These are phyloP conservation scores for Termitomyces sp. DNA, from an alignment of 768 basidiomycete species.

Conservation along the genomic window DNA sequence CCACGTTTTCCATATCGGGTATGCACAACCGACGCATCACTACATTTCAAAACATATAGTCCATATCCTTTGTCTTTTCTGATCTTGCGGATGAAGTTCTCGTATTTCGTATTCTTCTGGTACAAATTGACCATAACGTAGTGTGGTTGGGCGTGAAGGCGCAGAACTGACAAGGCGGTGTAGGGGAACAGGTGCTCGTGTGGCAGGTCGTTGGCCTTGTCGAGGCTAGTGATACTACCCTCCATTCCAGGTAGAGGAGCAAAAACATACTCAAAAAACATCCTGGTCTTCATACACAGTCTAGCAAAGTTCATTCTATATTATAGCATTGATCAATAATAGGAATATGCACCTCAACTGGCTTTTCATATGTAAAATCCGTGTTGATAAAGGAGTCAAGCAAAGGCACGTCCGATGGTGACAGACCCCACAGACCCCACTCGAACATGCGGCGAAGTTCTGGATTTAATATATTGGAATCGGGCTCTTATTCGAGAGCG, in stretches of 20 bases:
- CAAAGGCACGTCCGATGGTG: background rate
- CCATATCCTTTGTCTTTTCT: background rate
- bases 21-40: background rate
- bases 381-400: background rate
- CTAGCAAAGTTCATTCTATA: background rate
- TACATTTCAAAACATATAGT: background rate
- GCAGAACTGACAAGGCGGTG: background rate
- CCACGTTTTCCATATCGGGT: background rate
- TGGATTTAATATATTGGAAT: background rate
- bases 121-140: background rate
- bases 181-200: background rate
- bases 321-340: background rate
- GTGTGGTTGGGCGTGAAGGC: background rate
- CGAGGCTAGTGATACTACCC: background rate
- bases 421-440: background rate
- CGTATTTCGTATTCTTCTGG: background rate
- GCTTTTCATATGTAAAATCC: background rate
- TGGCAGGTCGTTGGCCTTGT: background rate
- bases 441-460: background rate
- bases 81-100: background rate
- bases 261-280: background rate
- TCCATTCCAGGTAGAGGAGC: background rate
- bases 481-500: background rate
- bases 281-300: background rate
- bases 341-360: background rate